Base-by-base conservation (phyloP, 495 filamentous ascomycete genomes). In the Penicillium malachiteum region DNA sequence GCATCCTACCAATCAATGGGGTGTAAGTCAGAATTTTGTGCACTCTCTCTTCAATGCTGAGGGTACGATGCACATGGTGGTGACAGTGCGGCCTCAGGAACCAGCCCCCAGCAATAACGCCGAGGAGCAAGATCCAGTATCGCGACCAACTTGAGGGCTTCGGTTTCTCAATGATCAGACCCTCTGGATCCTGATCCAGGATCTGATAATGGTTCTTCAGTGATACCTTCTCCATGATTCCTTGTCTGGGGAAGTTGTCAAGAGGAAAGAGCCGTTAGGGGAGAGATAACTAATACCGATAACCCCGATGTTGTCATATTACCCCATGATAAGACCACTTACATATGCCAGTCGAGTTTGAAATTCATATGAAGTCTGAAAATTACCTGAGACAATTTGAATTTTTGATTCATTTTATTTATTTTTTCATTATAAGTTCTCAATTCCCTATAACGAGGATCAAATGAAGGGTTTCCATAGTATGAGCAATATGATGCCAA, bases 1-100 rank as follows among this genome's bases (percentile, higher is more conserved):
- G 31, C n/a, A 14, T 12, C 68, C 53, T 73, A 91, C 88, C 90
- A 70, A 96, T 93, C 55, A 96, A 70, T 11, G 91, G 92, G 4
- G 87, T 90, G n/a, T 83, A 70, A 9, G 70, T 74, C 17, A 50
- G 21, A 47, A 96, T 90, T 45, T 74, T 78, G 11, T 83, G 74
- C 7, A 89, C 92, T 49, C 91, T 78, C 35, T 87, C 68, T 26
- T 88, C 83, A 35, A 90, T 73, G 12, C 73, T 80, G 14, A 63
- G 57, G 3, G 71, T 30, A 21, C 44, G 48, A 21, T 41, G 52
- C 2, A 17, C 32, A 26, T 26, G 21, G n/a, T 51, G 55, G 16
- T 55, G 41, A 31, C 54, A 58, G 38, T 46, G 54, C 14, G 52
- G 55, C 51, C 53, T 13, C 1, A 64, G 46, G 30, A 67, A 48